Base-by-base conservation (phyloP, 768 basidiomycete species). In the Collybia sp. region DNA sequence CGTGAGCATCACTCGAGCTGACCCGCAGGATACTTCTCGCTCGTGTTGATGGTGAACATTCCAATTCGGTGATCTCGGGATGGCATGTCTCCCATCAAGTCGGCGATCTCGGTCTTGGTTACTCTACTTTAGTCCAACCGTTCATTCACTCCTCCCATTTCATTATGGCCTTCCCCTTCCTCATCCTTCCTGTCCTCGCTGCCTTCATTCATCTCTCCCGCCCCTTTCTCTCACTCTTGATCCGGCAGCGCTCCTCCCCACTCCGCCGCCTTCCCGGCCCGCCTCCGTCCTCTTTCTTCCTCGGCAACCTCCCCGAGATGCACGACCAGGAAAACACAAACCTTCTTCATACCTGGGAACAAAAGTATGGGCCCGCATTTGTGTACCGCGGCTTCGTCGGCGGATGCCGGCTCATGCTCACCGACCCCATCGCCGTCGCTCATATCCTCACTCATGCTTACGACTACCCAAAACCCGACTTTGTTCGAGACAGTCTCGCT, bases 391-490 rank as follows among this genome's bases (percentile, higher is more conserved):
- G 76, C 43, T 80, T 78, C 62, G 55, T 77, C 45, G 69, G 72
- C 31, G 76, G 73, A 2, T 67, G 68, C 40, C 66, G 83, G 17
- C 67, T 85, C 47, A 67, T 81, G 61, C 81, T 79, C 6, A 75
- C 73, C 40, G 83, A 85, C 61, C 75, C 77, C 3, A 59, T 66
- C 15, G 81, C 82, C 1, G 58, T 85, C 33, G 65, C 72, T 3
- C 74, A 83, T 46, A 78, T 88, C 38, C 72, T 87, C 40, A 62
- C 67, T 8, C 69, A 74, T 43, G 69, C 78, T 0, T 77, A 82
- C 49, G 67, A 76, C 46, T 82, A 77, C 54, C 80, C 77, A 20
- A 85, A 86, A 59, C 81, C 82, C 2, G 72, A 77, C 47, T 79
- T 79, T 49, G 67, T 81, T 12, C 60, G 71, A 12, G 76, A 79